Evolutionary conservation across 1,139 yeast genomes (phyloP), one percentile per base, ranked within the genome.

Genomic region (Saccharomycopsis hybrid): DNA sequence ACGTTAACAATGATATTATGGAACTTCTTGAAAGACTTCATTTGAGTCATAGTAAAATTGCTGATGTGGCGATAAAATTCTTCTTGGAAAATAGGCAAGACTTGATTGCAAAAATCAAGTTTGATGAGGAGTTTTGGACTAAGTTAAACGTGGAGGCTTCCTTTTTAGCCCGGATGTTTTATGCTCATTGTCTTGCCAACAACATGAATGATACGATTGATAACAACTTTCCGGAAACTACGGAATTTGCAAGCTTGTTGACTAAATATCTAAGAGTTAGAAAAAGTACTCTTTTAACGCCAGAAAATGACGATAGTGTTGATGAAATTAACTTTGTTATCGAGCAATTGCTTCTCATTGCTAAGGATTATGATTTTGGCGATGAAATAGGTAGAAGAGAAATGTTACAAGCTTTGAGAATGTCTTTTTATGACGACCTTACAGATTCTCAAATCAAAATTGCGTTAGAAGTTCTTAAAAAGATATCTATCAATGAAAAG

Each of bases 361-460:
- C 92, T 0, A 76, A 76, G 43, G 78, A 78, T 39, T 85, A 83
- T 61, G 98, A 92, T 63, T 88, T 80, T 60, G 84, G 90, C 57
- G 98, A 92, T 67, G 97, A 90, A 64, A 78, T 86, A 47, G 97
- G 97, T 4, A 78, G 97, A 61, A 76, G 96, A 62, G 80, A 82
- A 46, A 83, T 88, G 80, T 67, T 88, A 43, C 84, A 80, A 49
- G 76, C 85, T 3, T 73, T 89, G 18, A 77, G 96, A 65, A 71
- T 78, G 32, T 70, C 82, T 9, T 66, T 84, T 52, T 72, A 76
- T 46, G 82, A 77, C 50, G 72, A 74, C 24, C 67, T 86, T 29
- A 62, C 74, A 3, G 86, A 82, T 44, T 63, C 70, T 2, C 65
- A 85, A 18, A 73, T 83, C 32, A 73, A 77, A 30, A 71, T 75